Conservation (phyloP, 352 stramenopile genomes). For the Pythium insidiosum region DNA sequence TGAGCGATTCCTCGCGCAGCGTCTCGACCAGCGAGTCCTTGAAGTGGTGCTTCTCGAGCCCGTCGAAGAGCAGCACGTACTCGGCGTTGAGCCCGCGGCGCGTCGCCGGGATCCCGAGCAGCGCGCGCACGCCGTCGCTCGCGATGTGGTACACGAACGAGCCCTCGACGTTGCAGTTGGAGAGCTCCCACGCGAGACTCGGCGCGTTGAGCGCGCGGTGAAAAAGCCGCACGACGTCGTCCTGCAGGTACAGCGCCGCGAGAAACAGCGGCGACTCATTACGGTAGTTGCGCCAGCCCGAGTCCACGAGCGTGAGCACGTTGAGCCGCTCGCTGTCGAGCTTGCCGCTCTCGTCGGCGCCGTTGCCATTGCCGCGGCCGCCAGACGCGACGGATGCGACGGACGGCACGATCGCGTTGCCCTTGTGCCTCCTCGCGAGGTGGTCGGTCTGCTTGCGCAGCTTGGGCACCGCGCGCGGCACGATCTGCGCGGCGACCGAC, state of each 20-base stretch:
- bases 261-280: constrained; percentile 64
- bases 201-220: constrained; percentile 20
- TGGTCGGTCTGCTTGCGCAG: not conserved
- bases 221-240: constrained; percentile 32
- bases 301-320: constrained; percentile 6
- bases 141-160: constrained; percentile 53
- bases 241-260: constrained; percentile 41
- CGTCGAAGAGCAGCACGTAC: constrained; percentile 71
- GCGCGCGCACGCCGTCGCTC: constrained; percentile 19
- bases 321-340: constrained; percentile 8
- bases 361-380: not conserved
- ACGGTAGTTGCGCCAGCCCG: constrained; percentile 61
- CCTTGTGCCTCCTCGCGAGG: not conserved
- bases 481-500: not conserved
- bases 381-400: constrained; percentile 2
- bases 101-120: constrained; percentile 17
- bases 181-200: constrained; percentile 42
- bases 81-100: constrained; percentile 28
- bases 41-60: constrained; percentile 42
- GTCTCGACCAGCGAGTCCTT: constrained; percentile 71
- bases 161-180: constrained; percentile 67
- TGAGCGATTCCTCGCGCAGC: constrained; percentile 56
- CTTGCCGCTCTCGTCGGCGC: not conserved
- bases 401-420: not conserved
- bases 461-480: constrained; percentile 1